These are phyloP conservation scores for Beverwykella pulmonaria DNA, from an alignment of 495 filamentous ascomycete genomes.

Conservation along the genomic window DNA sequence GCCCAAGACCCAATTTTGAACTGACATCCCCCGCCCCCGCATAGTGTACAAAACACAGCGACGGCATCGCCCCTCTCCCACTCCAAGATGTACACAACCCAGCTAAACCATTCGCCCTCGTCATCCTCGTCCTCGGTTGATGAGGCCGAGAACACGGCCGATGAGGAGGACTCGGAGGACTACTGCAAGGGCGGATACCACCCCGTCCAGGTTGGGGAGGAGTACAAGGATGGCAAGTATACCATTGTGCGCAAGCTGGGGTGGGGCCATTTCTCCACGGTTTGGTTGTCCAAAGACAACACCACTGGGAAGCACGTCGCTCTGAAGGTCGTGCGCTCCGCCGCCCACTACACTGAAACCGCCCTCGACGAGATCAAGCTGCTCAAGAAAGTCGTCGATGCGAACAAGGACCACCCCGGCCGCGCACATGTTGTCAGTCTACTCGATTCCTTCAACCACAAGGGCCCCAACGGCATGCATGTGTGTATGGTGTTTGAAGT, in stretches of 20 bases:
- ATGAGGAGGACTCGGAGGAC: conserved; percentile 98
- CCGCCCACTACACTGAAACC: conserved; percentile 97
- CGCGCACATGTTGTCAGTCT: conserved; percentile 93
- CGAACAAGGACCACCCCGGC: conserved; percentile 82
- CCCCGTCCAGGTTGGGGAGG: conserved; percentile 88
- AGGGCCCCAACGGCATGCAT: conserved; percentile 92
- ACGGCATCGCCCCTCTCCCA: conserved; percentile 53
- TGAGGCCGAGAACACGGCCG: conserved; percentile 82
- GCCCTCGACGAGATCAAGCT: conserved; percentile 99
- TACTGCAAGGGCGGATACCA: conserved; percentile 99
- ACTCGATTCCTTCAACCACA: conserved; percentile 95
- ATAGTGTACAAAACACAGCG: conserved; percentile 47
- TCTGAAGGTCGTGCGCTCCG: conserved; percentile 94
- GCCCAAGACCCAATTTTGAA: conserved; percentile 2
- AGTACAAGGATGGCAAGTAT: conserved; percentile 97
- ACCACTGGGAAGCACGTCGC: conserved; percentile 91
- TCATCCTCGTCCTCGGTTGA: conserved; percentile 82
- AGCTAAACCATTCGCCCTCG: conserved; percentile 72
- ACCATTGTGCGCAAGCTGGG: conserved; percentile 95
- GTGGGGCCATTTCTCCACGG: conserved; percentile 98
- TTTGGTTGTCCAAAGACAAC: conserved; percentile 95
- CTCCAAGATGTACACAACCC: conserved; percentile 53
- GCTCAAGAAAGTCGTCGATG: conserved; percentile 92
- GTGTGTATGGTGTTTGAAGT: conserved; percentile 99
- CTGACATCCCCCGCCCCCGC: neutral